A percentile compares a stretch with the other conserved stretches of the same genome.
Evolutionary conservation across 2,329 filamentous ascomycete genomes (phyloP).

Genomic region (Rugonectria rugulosa): DNA sequence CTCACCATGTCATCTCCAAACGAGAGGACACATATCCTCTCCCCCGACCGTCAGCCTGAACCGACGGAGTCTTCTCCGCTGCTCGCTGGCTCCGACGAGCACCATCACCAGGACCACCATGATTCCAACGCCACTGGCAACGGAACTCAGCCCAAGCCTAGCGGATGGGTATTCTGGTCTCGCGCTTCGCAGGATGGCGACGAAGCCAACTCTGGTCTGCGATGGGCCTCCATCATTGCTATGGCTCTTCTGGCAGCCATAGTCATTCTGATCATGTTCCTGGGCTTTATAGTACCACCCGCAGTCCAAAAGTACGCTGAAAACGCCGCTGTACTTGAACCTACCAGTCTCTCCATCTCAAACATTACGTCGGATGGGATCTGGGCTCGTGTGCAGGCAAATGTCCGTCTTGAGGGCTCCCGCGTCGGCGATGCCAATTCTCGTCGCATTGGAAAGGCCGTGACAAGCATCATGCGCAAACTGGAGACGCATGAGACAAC

Average conservation of each 20-base stretch:
- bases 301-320: slow-evolving; percentile 87
- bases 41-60: slow-evolving; percentile 42
- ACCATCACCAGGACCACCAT: slow-evolving; percentile 42
- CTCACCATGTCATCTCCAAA: slow-evolving; percentile 51
- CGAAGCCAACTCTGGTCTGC: slow-evolving; percentile 39
- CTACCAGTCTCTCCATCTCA: slow-evolving; percentile 84
- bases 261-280: slow-evolving; percentile 72
- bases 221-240: slow-evolving; percentile 83
- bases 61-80: slow-evolving; percentile 61
- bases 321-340: slow-evolving; percentile 81
- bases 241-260: slow-evolving; percentile 70
- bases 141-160: slow-evolving; percentile 9
- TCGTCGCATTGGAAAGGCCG: slow-evolving; percentile 76
- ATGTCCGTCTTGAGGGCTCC: slow-evolving; percentile 80
- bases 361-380: slow-evolving; percentile 83
- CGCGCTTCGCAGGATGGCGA: slow-evolving; percentile 23
- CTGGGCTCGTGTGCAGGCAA: slow-evolving; percentile 79
- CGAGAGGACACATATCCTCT: slow-evolving; percentile 56
- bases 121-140: slow-evolving; percentile 25
- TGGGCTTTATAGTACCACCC: slow-evolving; percentile 83
- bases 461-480: slow-evolving; percentile 81
- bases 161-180: slow-evolving; percentile 33
- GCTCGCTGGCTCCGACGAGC: slow-evolving; percentile 51
- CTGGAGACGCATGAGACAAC: slow-evolving; percentile 77
- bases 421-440: slow-evolving; percentile 76